A percentile compares a stretch with the other conserved stretches of the same genome.
phyloP scores from a whole-genome alignment of 768 basidiomycete genomes.

The Boletus reticulatus region DNA sequence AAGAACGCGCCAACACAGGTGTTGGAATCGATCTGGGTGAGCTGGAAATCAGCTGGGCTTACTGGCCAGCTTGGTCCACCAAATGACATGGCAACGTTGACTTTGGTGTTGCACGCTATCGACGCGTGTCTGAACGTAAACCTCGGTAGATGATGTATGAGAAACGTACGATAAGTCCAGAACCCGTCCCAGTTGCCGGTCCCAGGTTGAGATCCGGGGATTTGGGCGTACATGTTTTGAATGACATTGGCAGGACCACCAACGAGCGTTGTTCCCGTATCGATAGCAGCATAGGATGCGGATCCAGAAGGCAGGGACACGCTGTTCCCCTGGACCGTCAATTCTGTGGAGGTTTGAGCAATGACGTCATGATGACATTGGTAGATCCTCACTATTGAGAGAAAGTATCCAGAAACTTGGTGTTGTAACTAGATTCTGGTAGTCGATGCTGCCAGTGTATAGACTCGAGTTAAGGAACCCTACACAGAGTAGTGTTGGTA shows the following conservation, averaged over 20 bases:
- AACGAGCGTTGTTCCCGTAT: constrained; percentile 94
- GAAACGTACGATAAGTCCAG: constrained; percentile 68
- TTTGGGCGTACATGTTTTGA: constrained; percentile 64
- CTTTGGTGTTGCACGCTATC: constrained; percentile 67
- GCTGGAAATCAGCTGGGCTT: constrained; percentile 72
- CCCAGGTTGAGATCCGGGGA: constrained; percentile 63
- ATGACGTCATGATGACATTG: neutral
- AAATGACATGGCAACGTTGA: constrained; percentile 69
- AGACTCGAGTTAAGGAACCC: constrained; percentile 70
- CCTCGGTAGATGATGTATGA: neutral
- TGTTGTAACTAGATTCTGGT: constrained; percentile 52
- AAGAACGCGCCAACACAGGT: constrained; percentile 89
- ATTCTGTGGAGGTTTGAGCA: constrained; percentile 33
- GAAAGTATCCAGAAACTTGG: constrained; percentile 82
- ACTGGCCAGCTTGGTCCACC: constrained; percentile 78
- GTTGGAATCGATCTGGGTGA: constrained; percentile 51
- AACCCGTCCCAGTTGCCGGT: constrained; percentile 74
- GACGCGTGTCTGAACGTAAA: neutral
- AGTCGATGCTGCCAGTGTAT: constrained; percentile 86
- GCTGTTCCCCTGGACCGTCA: constrained; percentile 58
- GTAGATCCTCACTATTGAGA: constrained; percentile 45
- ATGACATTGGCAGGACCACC: constrained; percentile 73
- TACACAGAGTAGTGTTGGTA: constrained; percentile 9
- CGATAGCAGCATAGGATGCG: constrained; percentile 74
- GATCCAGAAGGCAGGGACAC: constrained; percentile 48